Conservation (phyloP, 2,329 filamentous ascomycete species). For the Microdochium paspali region DNA sequence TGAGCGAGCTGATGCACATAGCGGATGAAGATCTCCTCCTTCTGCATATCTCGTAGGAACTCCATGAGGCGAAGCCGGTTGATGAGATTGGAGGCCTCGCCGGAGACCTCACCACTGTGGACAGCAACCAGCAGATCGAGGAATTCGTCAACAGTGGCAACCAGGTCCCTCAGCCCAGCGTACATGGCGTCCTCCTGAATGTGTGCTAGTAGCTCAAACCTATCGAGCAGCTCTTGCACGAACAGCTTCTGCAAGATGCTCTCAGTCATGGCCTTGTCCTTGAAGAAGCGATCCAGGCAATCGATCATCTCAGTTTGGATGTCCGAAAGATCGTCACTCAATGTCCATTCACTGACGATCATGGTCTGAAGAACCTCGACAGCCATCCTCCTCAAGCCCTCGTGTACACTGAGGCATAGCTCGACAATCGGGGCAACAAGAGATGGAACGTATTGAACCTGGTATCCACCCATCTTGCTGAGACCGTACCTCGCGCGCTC, state of each 20-base stretch:
- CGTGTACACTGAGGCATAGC: constrained; percentile 89
- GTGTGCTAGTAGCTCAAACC: constrained; percentile 64
- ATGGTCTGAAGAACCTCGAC: constrained; percentile 93
- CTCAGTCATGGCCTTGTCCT: constrained; percentile 78
- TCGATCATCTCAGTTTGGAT: constrained; percentile 97
- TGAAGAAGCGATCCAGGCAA: constrained; percentile 82
- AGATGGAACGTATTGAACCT: constrained; percentile 94
- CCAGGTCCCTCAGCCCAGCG: constrained; percentile 65
- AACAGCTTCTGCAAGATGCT: constrained; percentile 89
- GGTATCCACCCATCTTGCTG: constrained; percentile 84
- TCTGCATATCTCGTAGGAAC: constrained; percentile 92
- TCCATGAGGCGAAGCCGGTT: constrained; percentile 90
- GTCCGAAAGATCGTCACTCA: constrained; percentile 83
- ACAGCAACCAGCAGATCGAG: constrained; percentile 85
- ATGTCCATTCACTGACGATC: constrained; percentile 96
- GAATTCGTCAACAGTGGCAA: constrained; percentile 80
- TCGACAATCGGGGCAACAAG: constrained; percentile 88
- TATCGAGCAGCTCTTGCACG: constrained; percentile 70
- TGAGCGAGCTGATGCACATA: constrained; percentile 88
- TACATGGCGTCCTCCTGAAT: constrained; percentile 65
- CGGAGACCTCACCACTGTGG: constrained; percentile 63
- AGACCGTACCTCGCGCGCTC: constrained; percentile 71
- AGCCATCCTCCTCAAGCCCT: constrained; percentile 79
- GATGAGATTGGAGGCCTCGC: constrained; percentile 74
- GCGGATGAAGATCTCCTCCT: constrained; percentile 91